Evolutionary conservation across 2,329 filamentous ascomycete genomes (phyloP), one percentile per base, ranked within the genome.

Genomic region (Juglanconis sp.): DNA sequence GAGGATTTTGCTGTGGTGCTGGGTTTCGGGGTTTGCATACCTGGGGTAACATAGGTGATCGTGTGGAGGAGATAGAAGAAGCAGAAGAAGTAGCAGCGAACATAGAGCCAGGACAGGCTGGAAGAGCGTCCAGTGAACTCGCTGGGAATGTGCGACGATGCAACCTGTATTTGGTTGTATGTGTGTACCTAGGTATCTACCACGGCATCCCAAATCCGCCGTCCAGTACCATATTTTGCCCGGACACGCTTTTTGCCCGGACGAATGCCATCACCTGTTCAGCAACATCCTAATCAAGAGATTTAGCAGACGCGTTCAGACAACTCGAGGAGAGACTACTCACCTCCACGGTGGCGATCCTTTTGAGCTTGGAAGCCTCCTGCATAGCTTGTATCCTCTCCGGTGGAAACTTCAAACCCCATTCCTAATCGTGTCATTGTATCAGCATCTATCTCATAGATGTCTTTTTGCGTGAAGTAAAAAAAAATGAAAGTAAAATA

Each of bases 291-390:
- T 79, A 66, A 30, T 34, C n/a, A 24, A 69, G 38, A 15, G 4
- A 7, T 47, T 24, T 31, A 54, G 42, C 32, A 15, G 4, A 24
- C 30, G 38, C 53, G 13, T 59, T 52, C n/a, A 36, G 24, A 11
- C 17, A 8, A n/a, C 13, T 10, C 44, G 5, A 35, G 17, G 34
- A 31, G n/a, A n/a, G 34, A 35, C 10, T 3, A 36, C 56, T 53
- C 17, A 77, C 71, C 70, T 86, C 80, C 30, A 84, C 80, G 0
- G 81, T 83, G 7, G 81, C 81, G 61, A 86, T 70, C 17, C 82
- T 77, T 67, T 89, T 86, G 42, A 92, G 75, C 57, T 78, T 80
- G 1, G 86, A 84, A 49, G 73, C 78, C n/a, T 86, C 73, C 60
- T 79, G 81, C 65, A 83, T 75, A 1, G 65, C 72, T 57, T 85